Percentiles rank a stretch among this genome's conserved stretches.
These are phyloP conservation scores for Avena sativa DNA, from an alignment of 176 grass and related monocot species.

Conservation along the genomic window DNA sequence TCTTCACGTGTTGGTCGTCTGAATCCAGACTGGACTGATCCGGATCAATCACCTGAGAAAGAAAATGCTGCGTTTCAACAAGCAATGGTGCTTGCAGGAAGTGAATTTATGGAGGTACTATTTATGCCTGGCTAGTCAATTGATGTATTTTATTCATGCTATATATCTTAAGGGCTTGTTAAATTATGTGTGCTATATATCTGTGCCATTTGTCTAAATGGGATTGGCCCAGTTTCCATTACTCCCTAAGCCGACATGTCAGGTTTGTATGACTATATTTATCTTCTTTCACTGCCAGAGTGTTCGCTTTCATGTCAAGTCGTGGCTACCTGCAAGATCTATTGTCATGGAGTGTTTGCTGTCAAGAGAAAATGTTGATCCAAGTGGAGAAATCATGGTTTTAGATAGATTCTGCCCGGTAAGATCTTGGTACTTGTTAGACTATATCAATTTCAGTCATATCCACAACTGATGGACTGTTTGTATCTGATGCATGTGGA, in stretches of 20 bases:
- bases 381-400: constrained; percentile 96
- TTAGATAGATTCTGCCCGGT: constrained; percentile 90
- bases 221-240: background rate
- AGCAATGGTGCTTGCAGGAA: constrained; percentile 80
- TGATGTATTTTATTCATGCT: constrained; percentile 3
- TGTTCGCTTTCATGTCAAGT: constrained; percentile 79
- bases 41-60: constrained; percentile 91
- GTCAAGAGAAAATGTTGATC: constrained; percentile 75
- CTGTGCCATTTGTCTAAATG: background rate
- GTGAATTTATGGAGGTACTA: constrained; percentile 90
- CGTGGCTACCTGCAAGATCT: constrained; percentile 91
- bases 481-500: background rate
- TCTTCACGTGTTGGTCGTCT: constrained; percentile 86
- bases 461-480: background rate
- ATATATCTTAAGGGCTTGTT: background rate
- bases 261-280: constrained; percentile 27
- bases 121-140: background rate
- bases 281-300: constrained; percentile 55
- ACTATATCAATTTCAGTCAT: background rate
- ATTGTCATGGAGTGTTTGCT: constrained; percentile 90
- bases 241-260: background rate
- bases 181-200: background rate
- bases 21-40: constrained; percentile 90
- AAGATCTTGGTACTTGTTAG: constrained; percentile 41
- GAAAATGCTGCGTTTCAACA: constrained; percentile 89